Evolutionary conservation across 2,329 filamentous ascomycete species (phyloP).

Genomic region (Hypoxylon sp.): DNA sequence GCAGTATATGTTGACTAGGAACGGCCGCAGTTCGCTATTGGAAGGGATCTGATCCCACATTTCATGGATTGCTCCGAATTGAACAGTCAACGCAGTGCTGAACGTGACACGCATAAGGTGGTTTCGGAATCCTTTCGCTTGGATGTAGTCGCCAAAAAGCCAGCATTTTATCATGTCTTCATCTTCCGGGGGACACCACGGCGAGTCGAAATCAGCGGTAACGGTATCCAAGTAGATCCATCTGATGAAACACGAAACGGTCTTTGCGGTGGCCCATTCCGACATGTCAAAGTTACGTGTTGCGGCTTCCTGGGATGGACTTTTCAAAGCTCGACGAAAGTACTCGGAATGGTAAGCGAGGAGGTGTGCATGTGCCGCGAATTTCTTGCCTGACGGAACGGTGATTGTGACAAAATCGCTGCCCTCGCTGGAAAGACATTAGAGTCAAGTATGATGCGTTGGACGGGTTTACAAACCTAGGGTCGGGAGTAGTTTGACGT

Average conservation of each 20-base stretch:
- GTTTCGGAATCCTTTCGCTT: constrained; percentile 26
- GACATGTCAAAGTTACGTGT: neutral
- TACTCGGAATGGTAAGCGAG: constrained; percentile 22
- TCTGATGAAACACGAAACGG: constrained; percentile 6
- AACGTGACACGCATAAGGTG: constrained; percentile 9
- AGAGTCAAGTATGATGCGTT: neutral
- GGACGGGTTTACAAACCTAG: neutral
- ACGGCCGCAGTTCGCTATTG: too few species aligned
- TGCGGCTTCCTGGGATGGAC: neutral
- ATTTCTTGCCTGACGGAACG: neutral
- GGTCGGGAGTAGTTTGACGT: too few species aligned
- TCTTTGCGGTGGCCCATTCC: neutral
- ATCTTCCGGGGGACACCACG: too few species aligned
- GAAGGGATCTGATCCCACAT: too few species aligned
- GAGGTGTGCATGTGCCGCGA: constrained; percentile 15
- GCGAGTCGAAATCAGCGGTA: too few species aligned
- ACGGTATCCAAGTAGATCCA: constrained; percentile 14
- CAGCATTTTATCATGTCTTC: constrained; percentile 3
- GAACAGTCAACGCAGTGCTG: too few species aligned
- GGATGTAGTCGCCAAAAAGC: constrained; percentile 25
- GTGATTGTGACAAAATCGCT: neutral
- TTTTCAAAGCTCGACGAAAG: constrained; percentile 18
- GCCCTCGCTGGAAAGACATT: neutral
- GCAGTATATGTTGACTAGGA: too few species aligned
- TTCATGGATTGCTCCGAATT: too few species aligned